These are phyloP conservation scores for Hansenula anomala DNA, from an alignment of 1,139 yeast species.

Conservation along the genomic window DNA sequence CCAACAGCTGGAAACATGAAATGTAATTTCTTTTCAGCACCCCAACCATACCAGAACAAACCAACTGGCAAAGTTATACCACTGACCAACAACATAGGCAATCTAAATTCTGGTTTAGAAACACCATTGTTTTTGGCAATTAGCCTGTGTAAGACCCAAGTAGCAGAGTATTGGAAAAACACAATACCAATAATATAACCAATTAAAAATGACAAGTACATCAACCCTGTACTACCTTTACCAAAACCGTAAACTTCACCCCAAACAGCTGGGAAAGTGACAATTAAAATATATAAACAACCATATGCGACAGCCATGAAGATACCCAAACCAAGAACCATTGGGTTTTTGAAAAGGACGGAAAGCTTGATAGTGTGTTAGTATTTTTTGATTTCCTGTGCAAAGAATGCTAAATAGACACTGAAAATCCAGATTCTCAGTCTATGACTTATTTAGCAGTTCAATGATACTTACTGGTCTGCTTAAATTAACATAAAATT, in stretches of 20 bases:
- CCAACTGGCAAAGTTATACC: slow-evolving; percentile 49
- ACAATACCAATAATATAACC: slow-evolving; percentile 44
- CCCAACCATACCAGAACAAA: slow-evolving; percentile 62
- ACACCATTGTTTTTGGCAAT: slow-evolving; percentile 43
- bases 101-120: slow-evolving; percentile 50
- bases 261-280: slow-evolving; percentile 54
- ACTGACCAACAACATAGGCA: slow-evolving; percentile 40
- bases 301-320: slow-evolving; percentile 65
- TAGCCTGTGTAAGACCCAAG: slow-evolving; percentile 31
- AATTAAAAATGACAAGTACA: slow-evolving; percentile 51
- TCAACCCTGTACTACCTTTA: slow-evolving; percentile 48
- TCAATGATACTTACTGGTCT: slow-evolving; percentile 58
- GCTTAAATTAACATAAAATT: slow-evolving; percentile 33
- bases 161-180: slow-evolving; percentile 41
- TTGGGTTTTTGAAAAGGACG: slow-evolving; percentile 55
- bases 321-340: slow-evolving; percentile 55
- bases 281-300: slow-evolving; percentile 56
- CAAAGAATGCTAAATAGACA: no score
- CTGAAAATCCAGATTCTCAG: no score
- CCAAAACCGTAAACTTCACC: slow-evolving; percentile 39
- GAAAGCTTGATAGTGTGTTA: no score
- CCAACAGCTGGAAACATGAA: slow-evolving; percentile 62
- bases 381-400: no score
- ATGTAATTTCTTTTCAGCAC: slow-evolving; percentile 41
- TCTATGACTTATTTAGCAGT: no score